Base-by-base conservation (phyloP, 2,329 filamentous ascomycete genomes). In the Apiospora malaysiana region DNA sequence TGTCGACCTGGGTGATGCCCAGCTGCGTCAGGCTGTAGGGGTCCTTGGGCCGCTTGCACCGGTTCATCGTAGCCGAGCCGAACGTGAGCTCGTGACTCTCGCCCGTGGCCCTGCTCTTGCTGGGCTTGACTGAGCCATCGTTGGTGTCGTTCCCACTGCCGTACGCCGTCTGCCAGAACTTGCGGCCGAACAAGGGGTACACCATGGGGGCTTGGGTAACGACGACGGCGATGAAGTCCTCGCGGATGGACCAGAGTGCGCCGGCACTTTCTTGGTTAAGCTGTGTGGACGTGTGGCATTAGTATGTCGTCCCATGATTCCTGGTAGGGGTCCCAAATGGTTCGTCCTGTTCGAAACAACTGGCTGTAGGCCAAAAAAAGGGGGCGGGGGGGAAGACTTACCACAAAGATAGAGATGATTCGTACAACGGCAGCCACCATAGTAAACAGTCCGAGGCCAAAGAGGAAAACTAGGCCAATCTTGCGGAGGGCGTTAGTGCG, bases 241-340 rank as follows among this genome's bases (percentile, higher is more conserved):
- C 81, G 16, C 81, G 79, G 37, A 80, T 78, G 4, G 80, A 82
- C 82, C 82, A 83, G 25, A 83, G 77, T 0, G 81, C 65, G n/a
- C 65, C 65, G 25, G 40, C 65, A 25, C 40, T 18, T 67, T 67
- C 40, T 45, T 67, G 65, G 65, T 67, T 18, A n/a, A 45, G 42
- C 65, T 67, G 16, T 25, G 1, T 2, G 1, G 12, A 5, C 6
- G 16, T 4, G 8, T 9, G n/a, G n/a, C n/a, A n/a, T n/a, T n/a
- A n/a, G n/a, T n/a, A n/a, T n/a, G n/a, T n/a, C n/a, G n/a, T n/a
- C n/a, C n/a, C n/a, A n/a, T n/a, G n/a, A n/a, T n/a, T n/a, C n/a
- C n/a, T n/a, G n/a, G n/a, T n/a, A n/a, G n/a, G n/a, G n/a, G n/a
- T n/a, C n/a, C n/a, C n/a, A n/a, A n/a, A n/a, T n/a, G n/a, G n/a